These are phyloP conservation scores for Lentinula edodes DNA, from an alignment of 768 basidiomycete species.

Conservation along the genomic window DNA sequence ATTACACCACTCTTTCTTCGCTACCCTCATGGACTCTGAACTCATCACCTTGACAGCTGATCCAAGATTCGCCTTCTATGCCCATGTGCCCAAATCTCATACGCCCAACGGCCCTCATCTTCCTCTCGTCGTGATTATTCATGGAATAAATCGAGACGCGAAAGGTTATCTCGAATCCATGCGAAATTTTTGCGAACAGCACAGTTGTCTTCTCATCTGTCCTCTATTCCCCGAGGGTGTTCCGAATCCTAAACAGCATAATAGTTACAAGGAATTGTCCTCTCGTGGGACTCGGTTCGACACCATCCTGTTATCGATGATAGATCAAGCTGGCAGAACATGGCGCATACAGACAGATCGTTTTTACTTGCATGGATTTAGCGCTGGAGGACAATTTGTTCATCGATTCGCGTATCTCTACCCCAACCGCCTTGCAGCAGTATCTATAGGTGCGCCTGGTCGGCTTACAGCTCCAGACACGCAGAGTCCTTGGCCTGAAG, in stretches of 20 bases:
- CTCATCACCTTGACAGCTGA: conserved; percentile 14
- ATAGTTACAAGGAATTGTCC: conserved; percentile 15
- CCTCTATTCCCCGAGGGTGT: conserved; percentile 20
- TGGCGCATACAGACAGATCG: conserved; percentile 13
- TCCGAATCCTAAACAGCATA: conserved; percentile 13
- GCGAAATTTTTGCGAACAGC: conserved; percentile 11
- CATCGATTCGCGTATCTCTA: conserved; percentile 19
- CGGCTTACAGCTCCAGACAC: conserved; percentile 10
- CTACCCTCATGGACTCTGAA: not conserved
- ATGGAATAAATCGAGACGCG: conserved; percentile 14
- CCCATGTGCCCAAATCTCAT: conserved; percentile 11
- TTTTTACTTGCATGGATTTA: conserved; percentile 19
- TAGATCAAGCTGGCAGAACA: conserved; percentile 14
- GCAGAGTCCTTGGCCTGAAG: conserved; percentile 11
- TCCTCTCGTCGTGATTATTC: conserved; percentile 16
- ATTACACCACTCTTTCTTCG: not conserved
- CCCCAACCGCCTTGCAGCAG: conserved; percentile 13
- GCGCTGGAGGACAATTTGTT: conserved; percentile 20
- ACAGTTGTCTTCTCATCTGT: conserved; percentile 9
- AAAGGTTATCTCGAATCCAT: conserved; percentile 8
- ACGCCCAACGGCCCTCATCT: not conserved
- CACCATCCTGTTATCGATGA: conserved; percentile 15
- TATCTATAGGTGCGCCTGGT: conserved; percentile 16
- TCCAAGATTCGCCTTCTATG: conserved; percentile 15
- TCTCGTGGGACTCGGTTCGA: conserved; percentile 17